phyloP scores from a whole-genome alignment of 441 rosid species.

The Breynia disticha region DNA sequence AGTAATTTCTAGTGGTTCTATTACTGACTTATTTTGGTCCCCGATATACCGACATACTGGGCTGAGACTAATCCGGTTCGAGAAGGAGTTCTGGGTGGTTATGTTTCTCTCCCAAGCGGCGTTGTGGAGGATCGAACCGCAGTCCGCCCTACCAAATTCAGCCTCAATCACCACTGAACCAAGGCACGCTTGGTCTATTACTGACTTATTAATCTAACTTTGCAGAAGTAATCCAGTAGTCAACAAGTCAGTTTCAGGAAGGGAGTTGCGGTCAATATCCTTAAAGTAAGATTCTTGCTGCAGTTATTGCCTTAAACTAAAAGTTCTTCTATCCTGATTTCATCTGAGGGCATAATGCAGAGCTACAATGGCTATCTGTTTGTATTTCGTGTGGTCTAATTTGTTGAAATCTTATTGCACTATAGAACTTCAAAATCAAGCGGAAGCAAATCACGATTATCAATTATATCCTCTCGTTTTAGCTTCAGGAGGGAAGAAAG shows the following conservation, averaged over 20 bases:
- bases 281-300: conserved; percentile 33
- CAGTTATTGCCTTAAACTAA: background rate
- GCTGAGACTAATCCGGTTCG: no score
- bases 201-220: conserved; percentile 9
- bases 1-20: conserved; percentile 1
- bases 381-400: conserved; percentile 8
- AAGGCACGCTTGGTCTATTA: no score
- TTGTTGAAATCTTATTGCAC: conserved; percentile 11
- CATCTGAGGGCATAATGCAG: conserved; percentile 1
- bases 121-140: no score
- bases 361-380: background rate
- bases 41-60: no score
- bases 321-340: background rate
- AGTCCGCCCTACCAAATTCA: no score
- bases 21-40: background rate
- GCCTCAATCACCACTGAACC: no score
- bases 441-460: conserved; percentile 36
- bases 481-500: conserved; percentile 77
- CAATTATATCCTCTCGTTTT: conserved; percentile 46
- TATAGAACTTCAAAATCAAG: conserved; percentile 32
- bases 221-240: conserved; percentile 30
- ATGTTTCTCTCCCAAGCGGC: no score
- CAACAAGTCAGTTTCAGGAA: conserved; percentile 33
- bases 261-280: conserved; percentile 25
- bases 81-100: no score